Evolutionary conservation across 108 stramenopile genomes (phyloP).

Genomic region (Cylindrotheca fusiformis): DNA sequence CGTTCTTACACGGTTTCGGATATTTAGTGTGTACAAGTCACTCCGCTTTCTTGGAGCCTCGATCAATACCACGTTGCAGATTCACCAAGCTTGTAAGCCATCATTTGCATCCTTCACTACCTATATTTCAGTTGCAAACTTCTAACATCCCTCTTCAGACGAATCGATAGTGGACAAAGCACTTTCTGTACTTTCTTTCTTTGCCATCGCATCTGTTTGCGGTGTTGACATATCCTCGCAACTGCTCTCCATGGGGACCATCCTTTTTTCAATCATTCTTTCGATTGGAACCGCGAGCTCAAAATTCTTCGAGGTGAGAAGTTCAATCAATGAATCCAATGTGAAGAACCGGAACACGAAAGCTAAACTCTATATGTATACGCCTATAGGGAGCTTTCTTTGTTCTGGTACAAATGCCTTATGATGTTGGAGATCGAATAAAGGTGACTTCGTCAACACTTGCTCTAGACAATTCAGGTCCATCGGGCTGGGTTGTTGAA

Average conservation of each 20-base stretch:
- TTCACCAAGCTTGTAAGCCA: slow-evolving; percentile 46
- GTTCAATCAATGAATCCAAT: background rate
- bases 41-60: slow-evolving; percentile 57
- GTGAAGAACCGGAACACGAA: too few species aligned
- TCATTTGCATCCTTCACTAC: background rate
- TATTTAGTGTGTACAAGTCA: slow-evolving; percentile 56
- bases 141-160: slow-evolving; percentile 20
- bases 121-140: slow-evolving; percentile 40
- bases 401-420: slow-evolving; percentile 61
- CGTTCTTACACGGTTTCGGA: slow-evolving; percentile 18
- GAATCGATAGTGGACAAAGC: slow-evolving; percentile 54
- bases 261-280: slow-evolving; percentile 49
- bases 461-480: too few species aligned
- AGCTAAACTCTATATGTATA: background rate
- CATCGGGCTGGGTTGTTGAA: slow-evolving; percentile 64
- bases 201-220: slow-evolving; percentile 35
- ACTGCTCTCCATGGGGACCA: slow-evolving; percentile 32
- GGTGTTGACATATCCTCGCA: slow-evolving; percentile 32
- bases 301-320: slow-evolving; percentile 67
- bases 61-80: slow-evolving; percentile 47
- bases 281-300: slow-evolving; percentile 57
- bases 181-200: slow-evolving; percentile 45
- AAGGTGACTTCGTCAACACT: too few species aligned
- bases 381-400: slow-evolving; percentile 19
- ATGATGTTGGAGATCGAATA: slow-evolving; percentile 82